Percentiles rank a stretch among this genome's conserved stretches.
Conservation (phyloP, 148 eudicot species). For the Suaeda aralocaspica region DNA sequence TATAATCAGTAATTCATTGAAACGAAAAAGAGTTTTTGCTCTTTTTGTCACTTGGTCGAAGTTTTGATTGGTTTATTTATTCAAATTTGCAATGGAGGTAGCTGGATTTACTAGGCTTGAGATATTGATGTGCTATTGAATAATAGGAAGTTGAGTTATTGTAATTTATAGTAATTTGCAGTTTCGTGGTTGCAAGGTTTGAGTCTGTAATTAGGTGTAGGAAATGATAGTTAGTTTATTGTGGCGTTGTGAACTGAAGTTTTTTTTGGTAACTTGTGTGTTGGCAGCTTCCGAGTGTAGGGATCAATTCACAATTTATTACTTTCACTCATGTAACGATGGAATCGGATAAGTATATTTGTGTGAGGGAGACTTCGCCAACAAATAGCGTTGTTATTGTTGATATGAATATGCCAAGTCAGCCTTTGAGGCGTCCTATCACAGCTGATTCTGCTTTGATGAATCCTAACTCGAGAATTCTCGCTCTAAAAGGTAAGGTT, state of each 20-base stretch:
- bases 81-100: neutral
- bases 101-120: neutral
- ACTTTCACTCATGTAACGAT: constrained; percentile 92
- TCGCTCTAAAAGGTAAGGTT: constrained; percentile 76
- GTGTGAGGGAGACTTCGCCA: constrained; percentile 89
- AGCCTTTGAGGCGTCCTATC: constrained; percentile 89
- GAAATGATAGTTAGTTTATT: neutral
- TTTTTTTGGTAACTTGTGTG: neutral
- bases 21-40: neutral
- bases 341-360: constrained; percentile 96
- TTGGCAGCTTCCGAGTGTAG: constrained; percentile 74
- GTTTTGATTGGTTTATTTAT: neutral
- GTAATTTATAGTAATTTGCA: neutral
- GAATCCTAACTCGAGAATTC: constrained; percentile 80
- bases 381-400: constrained; percentile 85
- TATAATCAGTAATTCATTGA: neutral
- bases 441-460: constrained; percentile 94
- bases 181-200: neutral
- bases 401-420: constrained; percentile 85
- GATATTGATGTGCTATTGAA: neutral
- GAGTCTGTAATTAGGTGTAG: neutral
- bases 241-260: neutral
- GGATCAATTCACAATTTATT: constrained; percentile 80
- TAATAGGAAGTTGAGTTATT: constrained; percentile 2
- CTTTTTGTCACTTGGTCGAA: neutral